Percentiles rank a stretch among this genome's conserved stretches.
phyloP scores from a whole-genome alignment of 495 filamentous ascomycete genomes.

The Glarea lozoyensis region DNA sequence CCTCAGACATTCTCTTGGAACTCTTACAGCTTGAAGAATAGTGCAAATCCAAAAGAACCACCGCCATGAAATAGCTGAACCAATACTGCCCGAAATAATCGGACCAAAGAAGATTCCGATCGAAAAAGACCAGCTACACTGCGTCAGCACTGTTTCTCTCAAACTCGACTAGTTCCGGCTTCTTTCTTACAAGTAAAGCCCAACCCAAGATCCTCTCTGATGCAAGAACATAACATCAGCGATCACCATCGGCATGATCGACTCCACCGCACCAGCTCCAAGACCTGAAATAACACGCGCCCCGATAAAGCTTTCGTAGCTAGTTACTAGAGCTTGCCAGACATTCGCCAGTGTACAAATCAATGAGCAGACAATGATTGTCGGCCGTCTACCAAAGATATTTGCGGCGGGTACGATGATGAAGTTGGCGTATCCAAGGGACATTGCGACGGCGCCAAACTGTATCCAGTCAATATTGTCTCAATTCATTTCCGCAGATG shows the following conservation, averaged over 20 bases:
- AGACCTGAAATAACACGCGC: slow-evolving; percentile 55
- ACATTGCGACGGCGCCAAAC: slow-evolving; percentile 45
- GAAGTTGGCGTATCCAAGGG: slow-evolving; percentile 57
- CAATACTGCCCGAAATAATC: slow-evolving; percentile 51
- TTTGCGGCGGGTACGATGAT: slow-evolving; percentile 48
- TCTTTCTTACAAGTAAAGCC: slow-evolving; percentile 44
- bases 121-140: slow-evolving; percentile 18
- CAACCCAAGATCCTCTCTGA: slow-evolving; percentile 54
- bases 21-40: slow-evolving; percentile 29
- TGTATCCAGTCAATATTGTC: slow-evolving; percentile 4
- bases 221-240: slow-evolving; percentile 59
- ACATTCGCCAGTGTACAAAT: slow-evolving; percentile 47
- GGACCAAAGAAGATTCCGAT: slow-evolving; percentile 35
- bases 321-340: slow-evolving; percentile 46
- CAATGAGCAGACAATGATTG: slow-evolving; percentile 42
- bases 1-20: not conserved
- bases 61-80: slow-evolving; percentile 53
- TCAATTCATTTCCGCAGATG: not conserved
- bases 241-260: slow-evolving; percentile 49
- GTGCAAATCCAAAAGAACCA: slow-evolving; percentile 46
- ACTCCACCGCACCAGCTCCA: slow-evolving; percentile 45
- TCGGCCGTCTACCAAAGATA: slow-evolving; percentile 48
- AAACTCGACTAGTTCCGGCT: slow-evolving; percentile 37
- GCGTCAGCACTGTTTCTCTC: slow-evolving; percentile 45
- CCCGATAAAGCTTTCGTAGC: slow-evolving; percentile 52